Evolutionary conservation across 768 basidiomycete species (phyloP), one percentile per base, ranked within the genome.

Genomic region (Xerocomellus intermedius): DNA sequence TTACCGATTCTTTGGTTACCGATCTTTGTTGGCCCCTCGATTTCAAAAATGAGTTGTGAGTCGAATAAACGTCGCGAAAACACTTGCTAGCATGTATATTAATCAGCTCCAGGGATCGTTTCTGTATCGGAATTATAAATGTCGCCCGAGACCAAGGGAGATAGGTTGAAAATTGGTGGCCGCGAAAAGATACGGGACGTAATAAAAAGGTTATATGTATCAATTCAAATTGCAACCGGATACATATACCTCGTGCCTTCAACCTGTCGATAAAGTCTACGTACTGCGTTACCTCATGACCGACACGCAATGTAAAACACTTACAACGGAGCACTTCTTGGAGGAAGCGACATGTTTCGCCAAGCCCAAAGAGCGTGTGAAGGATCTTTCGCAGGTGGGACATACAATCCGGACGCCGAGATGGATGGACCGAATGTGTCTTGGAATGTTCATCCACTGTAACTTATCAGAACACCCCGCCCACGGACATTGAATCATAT

Each of bases 311-410:
- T 24, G 38, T 5, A 9, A 26, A 28, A 5, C 24, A 42, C 37
- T 39, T 35, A 49, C 56, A n/a, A 35, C 2, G 35, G 45, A 22
- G 8, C 59, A 55, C n/a, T 32, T 54, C n/a, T 55, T 30, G 30
- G 30, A 42, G 21, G 57, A 59, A 26, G 59, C 32, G 4, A 55
- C 7, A 21, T 60, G 57, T 51, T 51, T 60, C 24, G 48, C 39
- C 51, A 59, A 50, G 30, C 48, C 51, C n/a, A 58, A 28, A 22
- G 57, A 17, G 17, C 52, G 57, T 7, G 52, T 60, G 41, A 60
- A 57, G 46, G 56, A 39, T 26, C 24, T 56, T 33, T 57, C 36
- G 35, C 55, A 56, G 37, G 41, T 56, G 14, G 55, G 55, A 28
- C 52, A 56, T 24, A 32, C 41, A 26, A 54, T 36, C 28, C 55